phyloP scores from a whole-genome alignment of 495 filamentous ascomycete species.

The Thermothielavioides terrestris region DNA sequence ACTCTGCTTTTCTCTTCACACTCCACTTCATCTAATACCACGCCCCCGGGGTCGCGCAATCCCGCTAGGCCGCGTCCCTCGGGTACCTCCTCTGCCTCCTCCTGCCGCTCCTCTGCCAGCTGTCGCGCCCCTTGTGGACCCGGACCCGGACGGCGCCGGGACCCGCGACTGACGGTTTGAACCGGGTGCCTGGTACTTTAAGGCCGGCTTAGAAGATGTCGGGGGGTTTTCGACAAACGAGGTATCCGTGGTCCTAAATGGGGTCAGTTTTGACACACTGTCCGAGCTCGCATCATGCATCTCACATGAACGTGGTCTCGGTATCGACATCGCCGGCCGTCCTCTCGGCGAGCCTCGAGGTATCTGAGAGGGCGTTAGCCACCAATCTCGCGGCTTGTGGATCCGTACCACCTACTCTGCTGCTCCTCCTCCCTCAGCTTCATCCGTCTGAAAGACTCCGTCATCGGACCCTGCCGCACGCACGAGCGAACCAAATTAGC shows the following conservation, averaged over 20 bases:
- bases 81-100: conserved; percentile 24
- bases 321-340: conserved; percentile 28
- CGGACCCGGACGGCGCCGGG: conserved; percentile 28
- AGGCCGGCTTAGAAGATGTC: conserved; percentile 55
- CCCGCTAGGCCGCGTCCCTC: conserved; percentile 38
- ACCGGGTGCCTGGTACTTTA: conserved; percentile 54
- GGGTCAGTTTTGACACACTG: conserved; percentile 18
- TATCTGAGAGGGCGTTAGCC: conserved; percentile 10
- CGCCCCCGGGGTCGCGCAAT: conserved; percentile 35
- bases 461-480: conserved; percentile 34
- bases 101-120: conserved; percentile 26
- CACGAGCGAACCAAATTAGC: not conserved
- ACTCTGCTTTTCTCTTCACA: too few relatives aligned
- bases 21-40: conserved; percentile 30
- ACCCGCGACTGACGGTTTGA: conserved; percentile 40
- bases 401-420: conserved; percentile 12
- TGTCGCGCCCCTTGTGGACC: conserved; percentile 29
- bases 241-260: conserved; percentile 77
- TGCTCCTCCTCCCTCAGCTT: conserved; percentile 40
- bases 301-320: conserved; percentile 86
- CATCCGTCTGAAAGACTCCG: conserved; percentile 65
- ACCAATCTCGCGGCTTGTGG: conserved; percentile 22
- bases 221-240: conserved; percentile 88
- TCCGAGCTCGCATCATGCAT: not conserved
- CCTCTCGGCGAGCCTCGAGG: conserved; percentile 14